Evolutionary conservation across 1,284 basidiomycete genomes (phyloP), one percentile per base, ranked within the genome.

Genomic region (Rhizoctonia solani): DNA sequence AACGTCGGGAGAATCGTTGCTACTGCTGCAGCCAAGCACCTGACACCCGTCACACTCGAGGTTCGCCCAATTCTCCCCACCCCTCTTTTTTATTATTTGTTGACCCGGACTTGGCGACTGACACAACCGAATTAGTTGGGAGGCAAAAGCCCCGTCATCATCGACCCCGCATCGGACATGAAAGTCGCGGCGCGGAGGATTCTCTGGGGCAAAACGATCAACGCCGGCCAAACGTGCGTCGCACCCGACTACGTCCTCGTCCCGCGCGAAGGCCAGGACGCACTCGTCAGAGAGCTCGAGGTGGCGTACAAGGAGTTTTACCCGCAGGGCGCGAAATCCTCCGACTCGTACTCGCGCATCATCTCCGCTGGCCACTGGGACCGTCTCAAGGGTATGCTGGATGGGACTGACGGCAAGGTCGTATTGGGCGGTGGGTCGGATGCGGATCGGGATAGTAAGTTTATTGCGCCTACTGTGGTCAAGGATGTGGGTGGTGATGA

Each of bases 1-100:
- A 81, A 81, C 19, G 87, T 97, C 4, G 95, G 84, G 0, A 86
- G 82, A 72, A 86, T 97, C 68, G 85, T 98, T 9, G 87, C 89
- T 6, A 78, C 82, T 0, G 94, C 95, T 0, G 93, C 93, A 2
- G 93, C 92, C 8, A 90, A 95, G 77, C 86, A 88, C 65, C 79
- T 97, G 19, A 93, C 93, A 0, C 93, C 95, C 0, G 81, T 90
- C 25, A 89, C 92, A 5, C 84, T 95, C 50, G 94, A 91, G 80
- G 86, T 86, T 46, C 1, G 61, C 44, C n/a, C 44, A 11, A 29
- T 42, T 27, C 34, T 9, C n/a, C 32, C 14, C 21, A n/a, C 56
- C 14, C 16, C 32, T 5, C 14, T 52, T 25, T 3, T n/a, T n/a
- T n/a, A n/a, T n/a, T n/a, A n/a, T n/a, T n/a, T n/a, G n/a, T n/a